These are phyloP conservation scores for Phytophthora boehmeriae DNA, from an alignment of 352 stramenopile species.

Conservation along the genomic window DNA sequence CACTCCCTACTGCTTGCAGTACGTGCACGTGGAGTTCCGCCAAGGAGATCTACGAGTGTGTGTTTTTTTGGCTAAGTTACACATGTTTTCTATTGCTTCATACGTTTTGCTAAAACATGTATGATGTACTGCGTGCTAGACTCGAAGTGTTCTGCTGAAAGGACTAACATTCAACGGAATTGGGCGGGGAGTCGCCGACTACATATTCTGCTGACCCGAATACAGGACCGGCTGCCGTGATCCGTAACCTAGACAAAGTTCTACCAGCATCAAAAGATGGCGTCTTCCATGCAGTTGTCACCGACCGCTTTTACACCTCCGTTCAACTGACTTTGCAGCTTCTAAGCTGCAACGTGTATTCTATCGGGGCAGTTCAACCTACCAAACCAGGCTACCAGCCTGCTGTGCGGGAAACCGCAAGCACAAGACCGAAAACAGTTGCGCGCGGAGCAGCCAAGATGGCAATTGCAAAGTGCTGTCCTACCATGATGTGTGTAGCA, in stretches of 20 bases:
- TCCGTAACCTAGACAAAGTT: constrained; percentile 12
- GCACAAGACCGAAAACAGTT: neutral
- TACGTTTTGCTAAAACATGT: neutral
- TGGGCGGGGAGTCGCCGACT: neutral
- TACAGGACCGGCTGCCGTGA: constrained; percentile 1
- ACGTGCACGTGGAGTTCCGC: too few species aligned
- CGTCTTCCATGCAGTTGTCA: constrained; percentile 8
- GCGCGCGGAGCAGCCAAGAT: neutral
- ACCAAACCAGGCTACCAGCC: constrained; percentile 5
- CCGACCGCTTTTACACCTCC: constrained; percentile 24
- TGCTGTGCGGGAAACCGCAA: neutral
- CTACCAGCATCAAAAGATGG: neutral
- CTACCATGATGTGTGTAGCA: neutral
- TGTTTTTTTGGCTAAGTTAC: constrained; percentile 11
- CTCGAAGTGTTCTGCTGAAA: constrained; percentile 17
- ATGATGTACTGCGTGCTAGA: constrained; percentile 11
- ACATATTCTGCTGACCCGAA: constrained; percentile 14
- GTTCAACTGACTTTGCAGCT: constrained; percentile 17
- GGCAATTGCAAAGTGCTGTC: neutral
- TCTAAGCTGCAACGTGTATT: constrained; percentile 18
- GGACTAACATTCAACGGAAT: constrained; percentile 2
- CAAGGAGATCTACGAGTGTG: neutral
- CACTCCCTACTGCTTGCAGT: constrained; percentile 17
- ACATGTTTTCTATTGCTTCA: constrained; percentile 9
- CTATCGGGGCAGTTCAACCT: constrained; percentile 6